Evolutionary conservation across 768 basidiomycete genomes (phyloP).

Genomic region (Pulveroboletus ravenelii): DNA sequence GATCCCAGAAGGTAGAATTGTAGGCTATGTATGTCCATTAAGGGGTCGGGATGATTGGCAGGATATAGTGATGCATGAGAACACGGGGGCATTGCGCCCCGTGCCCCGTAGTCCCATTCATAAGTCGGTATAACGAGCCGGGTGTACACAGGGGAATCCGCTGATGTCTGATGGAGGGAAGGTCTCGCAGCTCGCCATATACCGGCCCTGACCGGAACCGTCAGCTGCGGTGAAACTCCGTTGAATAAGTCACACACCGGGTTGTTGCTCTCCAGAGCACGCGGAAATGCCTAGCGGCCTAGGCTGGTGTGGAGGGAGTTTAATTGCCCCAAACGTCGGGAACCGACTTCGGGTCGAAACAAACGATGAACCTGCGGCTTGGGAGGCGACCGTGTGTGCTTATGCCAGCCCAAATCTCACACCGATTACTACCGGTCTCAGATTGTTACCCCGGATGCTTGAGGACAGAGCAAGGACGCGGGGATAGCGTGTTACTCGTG

Average conservation of each 20-base stretch:
- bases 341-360: neutral
- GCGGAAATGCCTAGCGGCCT: neutral
- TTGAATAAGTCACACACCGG: neutral
- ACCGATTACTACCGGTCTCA: neutral
- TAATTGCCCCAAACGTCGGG: neutral
- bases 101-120: constrained; percentile 16
- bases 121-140: neutral
- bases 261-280: neutral
- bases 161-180: neutral
- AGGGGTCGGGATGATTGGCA: neutral
- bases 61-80: neutral
- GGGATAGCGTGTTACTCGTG: too few species aligned
- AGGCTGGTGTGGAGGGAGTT: neutral
- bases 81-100: neutral
- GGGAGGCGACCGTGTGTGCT: too few species aligned
- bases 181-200: neutral
- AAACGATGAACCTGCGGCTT: neutral
- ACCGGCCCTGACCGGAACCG: neutral
- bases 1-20: neutral
- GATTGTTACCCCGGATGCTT: neutral
- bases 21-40: neutral
- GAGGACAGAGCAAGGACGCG: neutral
- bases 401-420: too few species aligned
- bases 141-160: too few species aligned
- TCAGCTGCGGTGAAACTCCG: constrained; percentile 7